Evolutionary conservation across 352 stramenopile genomes (phyloP).

Genomic region (Pythium dissimile): DNA sequence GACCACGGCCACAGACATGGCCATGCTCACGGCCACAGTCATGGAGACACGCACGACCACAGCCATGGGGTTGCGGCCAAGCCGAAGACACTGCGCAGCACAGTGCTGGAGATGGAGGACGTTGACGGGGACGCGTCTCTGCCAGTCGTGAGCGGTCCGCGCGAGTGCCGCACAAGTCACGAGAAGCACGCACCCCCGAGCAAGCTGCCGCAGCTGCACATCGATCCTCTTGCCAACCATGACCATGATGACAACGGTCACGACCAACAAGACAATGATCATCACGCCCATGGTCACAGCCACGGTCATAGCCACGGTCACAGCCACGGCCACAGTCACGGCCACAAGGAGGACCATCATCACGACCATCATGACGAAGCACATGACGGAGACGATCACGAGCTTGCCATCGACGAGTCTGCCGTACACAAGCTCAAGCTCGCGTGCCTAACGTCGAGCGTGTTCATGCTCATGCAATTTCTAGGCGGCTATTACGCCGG

Average conservation of each 20-base stretch:
- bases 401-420: conserved; percentile 33
- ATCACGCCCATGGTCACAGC: conserved; percentile 24
- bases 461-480: conserved; percentile 97
- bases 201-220: conserved; percentile 16
- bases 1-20: conserved; percentile 7
- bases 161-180: conserved; percentile 3
- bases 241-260: conserved; percentile 19
- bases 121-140: neutral
- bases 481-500: conserved; percentile 91
- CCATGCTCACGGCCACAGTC: neutral
- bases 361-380: conserved; percentile 2
- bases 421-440: conserved; percentile 69
- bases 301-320: conserved; percentile 27
- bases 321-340: conserved; percentile 28
- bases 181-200: neutral
- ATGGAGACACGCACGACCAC: conserved; percentile 11
- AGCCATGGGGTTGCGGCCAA: neutral
- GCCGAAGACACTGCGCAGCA: conserved; percentile 1
- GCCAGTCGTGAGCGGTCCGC: neutral
- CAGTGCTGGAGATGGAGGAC: conserved; percentile 17
- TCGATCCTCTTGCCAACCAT: conserved; percentile 10
- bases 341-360: conserved; percentile 9
- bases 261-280: conserved; percentile 31
- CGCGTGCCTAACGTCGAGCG: conserved; percentile 75
- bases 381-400: conserved; percentile 13